Percentiles rank a stretch among this genome's conserved stretches.
Evolutionary conservation across 2,329 filamentous ascomycete species (phyloP).

Genomic region (Grosmannia penicillata): DNA sequence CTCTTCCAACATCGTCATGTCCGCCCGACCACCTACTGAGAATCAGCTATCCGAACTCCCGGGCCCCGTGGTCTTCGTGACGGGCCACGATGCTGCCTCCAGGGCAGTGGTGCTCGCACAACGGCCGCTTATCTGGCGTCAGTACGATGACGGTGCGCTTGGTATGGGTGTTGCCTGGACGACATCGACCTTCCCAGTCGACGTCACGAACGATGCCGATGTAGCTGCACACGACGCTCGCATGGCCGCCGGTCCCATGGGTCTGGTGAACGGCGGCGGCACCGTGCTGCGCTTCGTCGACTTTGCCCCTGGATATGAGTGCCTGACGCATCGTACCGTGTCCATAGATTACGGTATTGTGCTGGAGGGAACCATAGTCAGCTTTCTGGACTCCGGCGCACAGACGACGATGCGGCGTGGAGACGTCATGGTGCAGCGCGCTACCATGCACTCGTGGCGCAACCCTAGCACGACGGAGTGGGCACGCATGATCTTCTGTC

Average conservation of each 20-base stretch:
- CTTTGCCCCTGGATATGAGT: conserved; percentile 6
- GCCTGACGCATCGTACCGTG: conserved; percentile 10
- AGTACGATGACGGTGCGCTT: conserved; percentile 5
- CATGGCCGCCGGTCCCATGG: conserved; percentile 3
- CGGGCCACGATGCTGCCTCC: conserved; percentile 8
- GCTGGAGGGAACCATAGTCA: conserved; percentile 28
- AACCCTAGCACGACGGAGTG: conserved; percentile 26
- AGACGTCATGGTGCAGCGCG: conserved; percentile 31
- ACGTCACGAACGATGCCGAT: conserved; percentile 5
- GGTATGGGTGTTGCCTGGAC: conserved; percentile 6
- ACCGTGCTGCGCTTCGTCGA: conserved; percentile 9
- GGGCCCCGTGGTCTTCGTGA: conserved; percentile 8
- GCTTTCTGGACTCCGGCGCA: conserved; percentile 28
- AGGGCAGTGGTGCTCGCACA: conserved; percentile 10
- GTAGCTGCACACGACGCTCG: conserved; percentile 3
- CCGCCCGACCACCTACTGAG: no score
- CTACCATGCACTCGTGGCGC: conserved; percentile 27
- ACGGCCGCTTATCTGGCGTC: conserved; percentile 7
- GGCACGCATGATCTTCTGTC: conserved; percentile 27
- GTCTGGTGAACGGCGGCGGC: conserved; percentile 1
- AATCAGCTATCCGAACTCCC: conserved; percentile 5
- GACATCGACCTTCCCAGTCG: conserved; percentile 3
- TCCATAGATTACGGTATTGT: conserved; percentile 21
- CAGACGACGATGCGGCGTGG: conserved; percentile 22
- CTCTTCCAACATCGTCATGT: no score